Evolutionary conservation across 2,329 filamentous ascomycete genomes (phyloP).

Genomic region (Diaporthe sp.): DNA sequence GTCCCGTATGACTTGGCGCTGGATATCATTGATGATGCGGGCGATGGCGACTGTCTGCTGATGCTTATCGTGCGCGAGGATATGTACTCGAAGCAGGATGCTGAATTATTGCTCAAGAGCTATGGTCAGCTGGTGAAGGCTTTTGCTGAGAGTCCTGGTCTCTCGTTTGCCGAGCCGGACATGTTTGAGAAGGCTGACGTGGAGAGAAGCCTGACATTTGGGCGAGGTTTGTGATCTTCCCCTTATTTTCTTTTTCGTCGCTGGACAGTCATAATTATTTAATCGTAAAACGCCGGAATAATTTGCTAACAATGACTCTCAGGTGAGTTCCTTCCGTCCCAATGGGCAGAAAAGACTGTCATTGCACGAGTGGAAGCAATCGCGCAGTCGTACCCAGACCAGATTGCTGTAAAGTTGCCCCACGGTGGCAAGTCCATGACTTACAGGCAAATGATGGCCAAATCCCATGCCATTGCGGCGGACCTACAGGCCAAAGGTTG

Average conservation of each 20-base stretch:
- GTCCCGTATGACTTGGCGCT: background rate
- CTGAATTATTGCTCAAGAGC: background rate
- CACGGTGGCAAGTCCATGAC: conserved; percentile 1
- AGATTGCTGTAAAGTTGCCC: background rate
- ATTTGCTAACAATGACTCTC: background rate
- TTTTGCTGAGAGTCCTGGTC: conserved; percentile 34
- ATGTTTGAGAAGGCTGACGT: background rate
- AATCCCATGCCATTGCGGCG: background rate
- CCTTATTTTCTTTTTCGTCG: background rate
- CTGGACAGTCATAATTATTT: background rate
- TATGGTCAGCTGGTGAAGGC: background rate
- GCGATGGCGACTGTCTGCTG: background rate
- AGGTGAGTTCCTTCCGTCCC: background rate
- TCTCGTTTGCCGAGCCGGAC: background rate
- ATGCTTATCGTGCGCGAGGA: background rate
- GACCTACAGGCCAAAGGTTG: background rate
- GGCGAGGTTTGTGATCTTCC: background rate
- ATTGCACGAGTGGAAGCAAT: background rate
- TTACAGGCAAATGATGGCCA: background rate
- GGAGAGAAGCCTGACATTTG: background rate
- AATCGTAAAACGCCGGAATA: background rate
- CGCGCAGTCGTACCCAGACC: background rate
- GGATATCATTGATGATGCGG: conserved; percentile 7
- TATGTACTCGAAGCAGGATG: conserved; percentile 1
- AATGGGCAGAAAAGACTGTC: background rate